A percentile compares a stretch with the other conserved stretches of the same genome.
These are phyloP conservation scores for Rubroboletus satanas DNA, from an alignment of 768 basidiomycete species.

Conservation along the genomic window DNA sequence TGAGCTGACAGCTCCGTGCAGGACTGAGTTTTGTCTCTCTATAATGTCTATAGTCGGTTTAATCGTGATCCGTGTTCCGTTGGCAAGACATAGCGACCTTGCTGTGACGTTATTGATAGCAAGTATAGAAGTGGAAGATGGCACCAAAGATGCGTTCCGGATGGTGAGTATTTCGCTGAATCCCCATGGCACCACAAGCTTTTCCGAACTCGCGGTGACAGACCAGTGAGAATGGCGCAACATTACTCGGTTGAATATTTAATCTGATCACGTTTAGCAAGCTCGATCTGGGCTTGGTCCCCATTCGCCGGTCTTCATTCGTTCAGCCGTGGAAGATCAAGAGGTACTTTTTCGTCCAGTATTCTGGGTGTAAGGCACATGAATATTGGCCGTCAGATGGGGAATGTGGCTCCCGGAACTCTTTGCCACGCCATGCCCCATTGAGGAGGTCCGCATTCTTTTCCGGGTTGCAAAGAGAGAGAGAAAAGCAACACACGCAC, in stretches of 20 bases:
- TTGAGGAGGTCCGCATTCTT: neutral
- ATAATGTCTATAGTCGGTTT: constrained; percentile 6
- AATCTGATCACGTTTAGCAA: neutral
- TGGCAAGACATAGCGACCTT: neutral
- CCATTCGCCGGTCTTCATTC: neutral
- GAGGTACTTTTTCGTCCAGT: neutral
- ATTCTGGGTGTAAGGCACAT: constrained; percentile 2
- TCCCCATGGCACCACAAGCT: constrained; percentile 1
- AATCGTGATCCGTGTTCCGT: neutral
- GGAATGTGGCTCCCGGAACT: neutral
- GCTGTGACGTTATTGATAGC: constrained; percentile 3
- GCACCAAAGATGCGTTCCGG: neutral
- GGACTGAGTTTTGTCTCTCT: constrained; percentile 26
- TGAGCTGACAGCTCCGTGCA: constrained; percentile 14
- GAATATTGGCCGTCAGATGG: neutral
- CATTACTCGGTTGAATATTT: neutral
- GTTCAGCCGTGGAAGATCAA: neutral
- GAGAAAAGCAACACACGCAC: neutral
- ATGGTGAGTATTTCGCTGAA: neutral
- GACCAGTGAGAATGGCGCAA: constrained; percentile 7
- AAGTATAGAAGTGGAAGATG: neutral
- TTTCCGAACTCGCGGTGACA: neutral
- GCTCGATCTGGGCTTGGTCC: neutral
- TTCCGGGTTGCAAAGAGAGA: neutral
- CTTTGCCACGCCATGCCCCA: neutral